phyloP scores from a whole-genome alignment of 768 basidiomycete genomes.

The Trametes meyenii region DNA sequence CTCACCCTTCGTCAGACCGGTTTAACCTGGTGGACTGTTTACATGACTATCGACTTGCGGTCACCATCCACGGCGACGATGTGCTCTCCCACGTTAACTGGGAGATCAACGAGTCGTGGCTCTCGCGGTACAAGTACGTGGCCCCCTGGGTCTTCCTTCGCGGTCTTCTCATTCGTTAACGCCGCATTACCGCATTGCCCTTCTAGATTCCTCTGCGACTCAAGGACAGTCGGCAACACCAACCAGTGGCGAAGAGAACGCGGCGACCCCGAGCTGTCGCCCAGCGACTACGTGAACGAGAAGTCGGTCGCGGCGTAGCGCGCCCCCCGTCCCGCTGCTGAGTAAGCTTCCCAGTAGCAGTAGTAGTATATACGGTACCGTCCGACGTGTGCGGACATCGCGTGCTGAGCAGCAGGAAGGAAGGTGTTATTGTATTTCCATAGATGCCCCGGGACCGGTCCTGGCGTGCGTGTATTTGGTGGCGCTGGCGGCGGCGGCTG shows the following conservation, averaged over 20 bases:
- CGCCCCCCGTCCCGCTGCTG: neutral
- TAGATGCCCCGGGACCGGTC: neutral
- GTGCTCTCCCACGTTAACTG: constrained; percentile 88
- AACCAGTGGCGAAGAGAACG: constrained; percentile 91
- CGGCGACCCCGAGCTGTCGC: constrained; percentile 61
- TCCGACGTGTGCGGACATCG: neutral
- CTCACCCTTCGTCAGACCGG: constrained; percentile 51
- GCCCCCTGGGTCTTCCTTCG: neutral
- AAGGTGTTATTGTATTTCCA: constrained; percentile 1
- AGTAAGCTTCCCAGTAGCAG: neutral
- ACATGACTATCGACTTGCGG: constrained; percentile 65
- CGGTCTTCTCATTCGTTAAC: neutral
- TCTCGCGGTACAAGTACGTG: constrained; percentile 75
- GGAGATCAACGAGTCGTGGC: constrained; percentile 86
- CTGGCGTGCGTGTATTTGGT: no score
- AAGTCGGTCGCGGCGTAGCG: constrained; percentile 14
- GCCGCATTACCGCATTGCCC: neutral
- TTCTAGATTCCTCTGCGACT: constrained; percentile 77
- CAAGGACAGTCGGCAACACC: constrained; percentile 63
- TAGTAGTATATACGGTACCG: neutral
- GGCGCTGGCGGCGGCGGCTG: no score
- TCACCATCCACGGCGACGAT: constrained; percentile 88
- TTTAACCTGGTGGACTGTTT: constrained; percentile 82
- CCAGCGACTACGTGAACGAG: constrained; percentile 20
- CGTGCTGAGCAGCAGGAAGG: neutral